phyloP scores from a whole-genome alignment of 2,329 filamentous ascomycete species.

The Colletotrichum sp. region DNA sequence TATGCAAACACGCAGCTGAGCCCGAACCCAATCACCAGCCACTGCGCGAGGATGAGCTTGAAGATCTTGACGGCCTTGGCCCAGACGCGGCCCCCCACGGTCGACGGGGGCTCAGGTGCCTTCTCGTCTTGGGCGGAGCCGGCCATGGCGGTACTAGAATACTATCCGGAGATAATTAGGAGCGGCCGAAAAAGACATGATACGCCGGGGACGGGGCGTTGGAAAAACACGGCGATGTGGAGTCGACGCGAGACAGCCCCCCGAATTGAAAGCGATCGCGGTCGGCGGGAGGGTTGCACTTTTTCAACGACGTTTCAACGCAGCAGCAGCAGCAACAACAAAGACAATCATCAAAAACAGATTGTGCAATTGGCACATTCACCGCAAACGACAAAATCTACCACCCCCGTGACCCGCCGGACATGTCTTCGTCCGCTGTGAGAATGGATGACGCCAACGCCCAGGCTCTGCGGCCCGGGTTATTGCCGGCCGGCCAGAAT shows the following conservation, averaged over 20 bases:
- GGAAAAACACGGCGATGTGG: neutral
- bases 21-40: constrained; percentile 68
- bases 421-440: constrained; percentile 13
- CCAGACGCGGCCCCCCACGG: neutral
- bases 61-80: neutral
- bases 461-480: constrained; percentile 1
- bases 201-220: neutral
- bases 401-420: neutral
- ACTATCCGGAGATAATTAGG: neutral
- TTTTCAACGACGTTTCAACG: neutral
- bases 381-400: neutral
- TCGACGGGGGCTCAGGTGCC: neutral
- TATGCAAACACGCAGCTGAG: constrained; percentile 54
- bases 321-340: too few relatives aligned
- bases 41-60: constrained; percentile 58
- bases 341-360: neutral
- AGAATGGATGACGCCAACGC: constrained; percentile 13
- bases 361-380: neutral
- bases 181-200: neutral
- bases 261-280: neutral
- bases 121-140: neutral
- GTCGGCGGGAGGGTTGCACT: neutral
- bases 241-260: neutral
- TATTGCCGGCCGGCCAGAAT: constrained; percentile 10
- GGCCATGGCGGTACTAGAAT: neutral